Percentiles rank a stretch among this genome's conserved stretches.
phyloP scores from a whole-genome alignment of 306 rosid species.

The Chamaecrista fasciculata region DNA sequence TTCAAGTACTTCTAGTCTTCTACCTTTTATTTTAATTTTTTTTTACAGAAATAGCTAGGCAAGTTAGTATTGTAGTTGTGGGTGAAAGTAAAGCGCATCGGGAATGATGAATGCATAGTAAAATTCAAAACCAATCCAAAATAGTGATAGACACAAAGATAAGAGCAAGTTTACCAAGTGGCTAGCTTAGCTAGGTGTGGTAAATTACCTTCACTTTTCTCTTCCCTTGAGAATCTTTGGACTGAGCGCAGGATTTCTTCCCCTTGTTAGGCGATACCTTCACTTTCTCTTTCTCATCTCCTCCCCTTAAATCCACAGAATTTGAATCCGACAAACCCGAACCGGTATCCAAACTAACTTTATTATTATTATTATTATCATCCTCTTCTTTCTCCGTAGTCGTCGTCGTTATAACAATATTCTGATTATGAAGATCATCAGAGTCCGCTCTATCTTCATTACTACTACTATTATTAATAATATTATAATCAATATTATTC shows the following conservation, averaged over 20 bases:
- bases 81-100: no score
- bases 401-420: background rate
- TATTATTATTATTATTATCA: conserved; percentile 20
- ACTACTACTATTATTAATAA: background rate
- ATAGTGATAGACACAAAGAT: no score
- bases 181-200: no score
- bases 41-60: no score
- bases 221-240: conserved; percentile 69
- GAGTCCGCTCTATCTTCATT: no score
- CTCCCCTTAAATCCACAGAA: conserved; percentile 28
- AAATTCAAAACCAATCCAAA: no score
- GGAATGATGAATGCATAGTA: no score
- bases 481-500: conserved; percentile 17
- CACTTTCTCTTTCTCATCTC: conserved; percentile 40
- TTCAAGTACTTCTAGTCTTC: no score
- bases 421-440: no score
- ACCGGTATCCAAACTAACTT: conserved; percentile 28
- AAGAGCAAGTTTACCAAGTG: no score
- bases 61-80: no score
- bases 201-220: conserved; percentile 72
- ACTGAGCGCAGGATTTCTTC: conserved; percentile 53
- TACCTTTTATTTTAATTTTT: no score
- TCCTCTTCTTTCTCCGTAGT: conserved; percentile 31
- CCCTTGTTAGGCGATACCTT: conserved; percentile 38
- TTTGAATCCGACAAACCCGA: background rate